Conservation (phyloP, 257 asterid species). For the Striga asiatica region DNA sequence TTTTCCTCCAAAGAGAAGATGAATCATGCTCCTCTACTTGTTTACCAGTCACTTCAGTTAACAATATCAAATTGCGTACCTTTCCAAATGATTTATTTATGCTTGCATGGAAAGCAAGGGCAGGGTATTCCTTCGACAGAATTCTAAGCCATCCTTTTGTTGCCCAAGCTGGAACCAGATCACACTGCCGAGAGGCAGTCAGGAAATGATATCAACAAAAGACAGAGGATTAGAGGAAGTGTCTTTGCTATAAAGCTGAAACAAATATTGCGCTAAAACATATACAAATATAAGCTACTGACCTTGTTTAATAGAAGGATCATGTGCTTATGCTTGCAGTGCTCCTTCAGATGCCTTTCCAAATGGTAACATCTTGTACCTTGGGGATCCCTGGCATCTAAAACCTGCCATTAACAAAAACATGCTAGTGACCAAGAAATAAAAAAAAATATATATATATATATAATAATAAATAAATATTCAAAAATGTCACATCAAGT, state of each 20-base stretch:
- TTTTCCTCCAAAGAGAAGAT: too few relatives aligned
- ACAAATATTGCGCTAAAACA: background rate
- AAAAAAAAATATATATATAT: background rate
- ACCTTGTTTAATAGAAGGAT: conserved; percentile 86
- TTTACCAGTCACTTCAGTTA: background rate
- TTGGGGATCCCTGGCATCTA: conserved; percentile 95
- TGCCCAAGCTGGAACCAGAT: conserved; percentile 92
- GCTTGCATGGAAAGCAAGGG: conserved; percentile 95
- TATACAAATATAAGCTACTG: background rate
- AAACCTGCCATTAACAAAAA: conserved; percentile 43
- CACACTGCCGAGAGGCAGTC: conserved; percentile 50
- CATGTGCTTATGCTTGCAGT: conserved; percentile 93
- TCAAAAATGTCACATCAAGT: too few relatives aligned
- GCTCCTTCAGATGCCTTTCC: conserved; percentile 87
- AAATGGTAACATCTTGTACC: conserved; percentile 97
- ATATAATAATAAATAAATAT: too few relatives aligned
- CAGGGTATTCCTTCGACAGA: conserved; percentile 80
- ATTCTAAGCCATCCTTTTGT: conserved; percentile 92
- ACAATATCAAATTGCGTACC: conserved; percentile 31
- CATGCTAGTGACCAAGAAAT: background rate
- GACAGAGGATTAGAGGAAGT: background rate
- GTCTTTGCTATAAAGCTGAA: background rate
- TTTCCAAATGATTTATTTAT: conserved; percentile 91
- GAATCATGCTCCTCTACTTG: background rate
- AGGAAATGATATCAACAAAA: background rate